Evolutionary conservation across 345 rosid genomes (phyloP), one percentile per base, ranked within the genome.

Genomic region (Firmiana major): DNA sequence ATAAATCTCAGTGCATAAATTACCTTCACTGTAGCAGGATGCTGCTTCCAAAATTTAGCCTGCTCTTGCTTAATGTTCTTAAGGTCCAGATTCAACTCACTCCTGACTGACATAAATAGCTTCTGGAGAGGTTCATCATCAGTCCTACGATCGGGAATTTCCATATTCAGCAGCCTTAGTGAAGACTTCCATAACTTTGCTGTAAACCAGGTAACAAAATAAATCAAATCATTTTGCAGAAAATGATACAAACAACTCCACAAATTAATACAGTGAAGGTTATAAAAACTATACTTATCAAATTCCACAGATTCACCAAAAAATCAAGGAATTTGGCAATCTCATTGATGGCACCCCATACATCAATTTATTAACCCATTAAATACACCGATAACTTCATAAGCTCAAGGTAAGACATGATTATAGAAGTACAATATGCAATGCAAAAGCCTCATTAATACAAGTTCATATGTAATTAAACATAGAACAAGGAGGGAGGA

Each of bases 31-130:
- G 93, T 55, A 16, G 98, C 93, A 24, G 99, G 99, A 84, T 96
- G 97, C 86, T 93, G 97, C 88, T 93, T 96, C 98, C 94, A 96
- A 84, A 93, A 96, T 86, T 93, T 96, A 75, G 99, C 98, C 84
- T 96, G 99, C 86, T 96, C 99, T 93, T 96, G 98, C 92, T 96
- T 96, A 76, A 93, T 90, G 85, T 92, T 96, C 89, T 93, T 93
- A 28, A 82, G 92, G 84, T 96, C 99, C 83, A 96, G 83, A 82
- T 96, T 93, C 86, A 96, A 85, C 85, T 96, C 99, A 78, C 99
- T 93, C 87, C 98, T 86, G 58, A 96, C 99, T 17, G 98, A 90
- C 89, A 93, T 80, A 87, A 96, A 96, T 77, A 96, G 88, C 88
- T 92, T 96, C 83, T 93, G 97, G 69, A 96, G 97, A 62, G 99